Percentiles rank a stretch among this genome's conserved stretches.
Evolutionary conservation across 768 basidiomycete genomes (phyloP).

Genomic region (Amanita jacksonii): DNA sequence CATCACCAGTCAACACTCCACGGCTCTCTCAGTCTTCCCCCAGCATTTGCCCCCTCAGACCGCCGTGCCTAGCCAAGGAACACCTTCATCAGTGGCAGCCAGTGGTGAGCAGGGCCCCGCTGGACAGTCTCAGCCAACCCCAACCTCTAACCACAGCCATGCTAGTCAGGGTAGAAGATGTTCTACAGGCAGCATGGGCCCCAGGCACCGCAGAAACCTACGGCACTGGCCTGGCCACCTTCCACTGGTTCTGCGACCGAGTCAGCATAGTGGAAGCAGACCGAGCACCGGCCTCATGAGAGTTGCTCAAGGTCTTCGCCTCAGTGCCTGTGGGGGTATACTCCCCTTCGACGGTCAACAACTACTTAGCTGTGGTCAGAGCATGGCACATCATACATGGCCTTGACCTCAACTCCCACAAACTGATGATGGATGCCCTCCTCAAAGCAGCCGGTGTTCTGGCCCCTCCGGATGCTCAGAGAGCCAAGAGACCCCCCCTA

Average conservation of each 20-base stretch:
- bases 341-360: constrained; percentile 22
- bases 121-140: background rate
- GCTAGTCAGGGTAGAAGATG: background rate
- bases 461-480: constrained; percentile 21
- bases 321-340: constrained; percentile 22
- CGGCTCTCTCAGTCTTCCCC: too few species aligned
- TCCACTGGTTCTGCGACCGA: too few species aligned
- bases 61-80: constrained; percentile 15
- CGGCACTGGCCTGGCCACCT: constrained; percentile 26
- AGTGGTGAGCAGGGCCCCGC: constrained; percentile 6
- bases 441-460: constrained; percentile 18
- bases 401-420: too few species aligned
- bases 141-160: too few species aligned
- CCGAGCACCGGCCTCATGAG: constrained; percentile 13
- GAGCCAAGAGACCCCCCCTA: too few species aligned
- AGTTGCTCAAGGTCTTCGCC: constrained; percentile 22
- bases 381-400: too few species aligned
- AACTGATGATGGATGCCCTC: too few species aligned
- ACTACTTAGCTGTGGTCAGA: too few species aligned
- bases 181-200: constrained; percentile 15
- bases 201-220: constrained; percentile 25
- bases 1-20: constrained; percentile 2
- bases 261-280: too few species aligned
- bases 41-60: constrained; percentile 15
- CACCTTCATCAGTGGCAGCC: too few species aligned